Percentiles rank a stretch among this genome's conserved stretches.
Evolutionary conservation across 306 rosid genomes (phyloP).

Genomic region (Comarum palustre): DNA sequence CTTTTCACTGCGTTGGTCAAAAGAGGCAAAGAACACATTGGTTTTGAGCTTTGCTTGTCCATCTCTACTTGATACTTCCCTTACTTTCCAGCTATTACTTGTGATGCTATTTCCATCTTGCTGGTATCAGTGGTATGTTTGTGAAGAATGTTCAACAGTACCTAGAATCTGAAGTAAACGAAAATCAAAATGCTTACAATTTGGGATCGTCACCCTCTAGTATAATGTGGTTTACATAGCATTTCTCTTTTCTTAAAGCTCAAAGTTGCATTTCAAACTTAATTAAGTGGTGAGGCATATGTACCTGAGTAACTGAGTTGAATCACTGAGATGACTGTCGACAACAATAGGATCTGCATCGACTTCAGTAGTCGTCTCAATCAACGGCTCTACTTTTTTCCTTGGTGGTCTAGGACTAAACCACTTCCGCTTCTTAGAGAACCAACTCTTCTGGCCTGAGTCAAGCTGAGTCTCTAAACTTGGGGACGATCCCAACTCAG

Average conservation of each 20-base stretch:
- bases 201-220: not conserved
- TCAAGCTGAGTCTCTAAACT: constrained; percentile 13
- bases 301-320: constrained; percentile 35
- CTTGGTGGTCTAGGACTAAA: constrained; percentile 25
- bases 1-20: constrained; percentile 65
- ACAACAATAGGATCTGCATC: not conserved
- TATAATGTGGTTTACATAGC: too few relatives aligned
- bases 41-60: constrained; percentile 56
- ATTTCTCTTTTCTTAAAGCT: too few relatives aligned
- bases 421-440: constrained; percentile 35
- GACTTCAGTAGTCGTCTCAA: constrained; percentile 11
- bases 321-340: not conserved
- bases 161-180: constrained; percentile 31
- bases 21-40: constrained; percentile 59
- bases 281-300: not conserved
- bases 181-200: not conserved
- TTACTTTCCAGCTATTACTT: constrained; percentile 39
- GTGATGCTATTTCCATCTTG: constrained; percentile 5
- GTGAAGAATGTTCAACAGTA: constrained; percentile 6
- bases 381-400: constrained; percentile 26
- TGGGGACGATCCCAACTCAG: constrained; percentile 15
- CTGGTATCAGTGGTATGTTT: constrained; percentile 6
- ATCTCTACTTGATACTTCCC: constrained; percentile 56
- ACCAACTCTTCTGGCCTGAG: constrained; percentile 24
- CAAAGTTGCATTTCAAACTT: not conserved